A percentile compares a stretch with the other conserved stretches of the same genome.
These are phyloP conservation scores for Setaria italica DNA, from an alignment of 202 grass and related monocot genomes.

Conservation along the genomic window DNA sequence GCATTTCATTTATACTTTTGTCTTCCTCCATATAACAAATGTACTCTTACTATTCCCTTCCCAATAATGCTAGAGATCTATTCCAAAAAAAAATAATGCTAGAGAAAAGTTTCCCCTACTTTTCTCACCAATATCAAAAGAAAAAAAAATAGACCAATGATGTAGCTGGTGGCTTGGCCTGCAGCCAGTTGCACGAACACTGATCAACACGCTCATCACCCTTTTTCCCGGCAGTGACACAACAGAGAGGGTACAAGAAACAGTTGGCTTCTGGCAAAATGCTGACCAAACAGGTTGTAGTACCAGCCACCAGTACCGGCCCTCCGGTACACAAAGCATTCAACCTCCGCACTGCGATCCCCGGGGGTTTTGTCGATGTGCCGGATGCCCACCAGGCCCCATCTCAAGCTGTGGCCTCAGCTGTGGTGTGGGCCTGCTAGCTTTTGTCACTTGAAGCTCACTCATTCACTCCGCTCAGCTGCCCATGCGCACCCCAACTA, in stretches of 20 bases:
- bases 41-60: neutral
- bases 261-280: neutral
- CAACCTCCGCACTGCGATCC: neutral
- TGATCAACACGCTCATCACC: neutral
- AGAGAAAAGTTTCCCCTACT: neutral
- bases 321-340: neutral
- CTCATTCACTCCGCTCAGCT: neutral
- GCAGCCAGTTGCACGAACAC: neutral
- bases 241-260: neutral
- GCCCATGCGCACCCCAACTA: neutral
- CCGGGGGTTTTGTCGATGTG: neutral
- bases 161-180: neutral
- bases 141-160: neutral
- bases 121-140: neutral
- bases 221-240: neutral
- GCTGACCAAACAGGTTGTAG: neutral
- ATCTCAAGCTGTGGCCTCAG: neutral
- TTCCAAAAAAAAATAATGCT: neutral
- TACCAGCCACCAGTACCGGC: neutral
- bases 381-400: no score
- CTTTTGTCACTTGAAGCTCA: slow-evolving; percentile 19
- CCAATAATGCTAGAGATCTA: neutral
- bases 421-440: no score
- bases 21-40: neutral
- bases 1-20: neutral